phyloP scores from a whole-genome alignment of 139 green algal species.

The Volvox reticuliferus region DNA sequence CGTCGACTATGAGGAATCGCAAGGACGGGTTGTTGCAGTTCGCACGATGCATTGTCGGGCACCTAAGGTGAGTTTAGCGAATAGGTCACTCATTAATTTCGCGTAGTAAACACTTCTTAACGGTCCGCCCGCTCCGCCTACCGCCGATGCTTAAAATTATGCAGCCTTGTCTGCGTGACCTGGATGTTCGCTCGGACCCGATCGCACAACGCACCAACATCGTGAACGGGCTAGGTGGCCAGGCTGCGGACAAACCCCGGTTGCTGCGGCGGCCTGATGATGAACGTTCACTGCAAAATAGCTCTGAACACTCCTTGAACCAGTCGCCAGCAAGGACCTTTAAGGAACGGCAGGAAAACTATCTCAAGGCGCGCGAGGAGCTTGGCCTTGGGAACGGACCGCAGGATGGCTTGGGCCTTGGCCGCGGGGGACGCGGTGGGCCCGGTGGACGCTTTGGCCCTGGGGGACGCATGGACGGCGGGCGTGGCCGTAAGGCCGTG shows the following conservation, averaged over 20 bases:
- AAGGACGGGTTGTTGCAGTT: constrained; percentile 55
- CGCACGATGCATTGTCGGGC: constrained; percentile 29
- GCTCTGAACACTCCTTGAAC: constrained; percentile 13
- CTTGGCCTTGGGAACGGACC: constrained; percentile 2
- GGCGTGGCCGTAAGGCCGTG: constrained; percentile 53
- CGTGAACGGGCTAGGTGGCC: not conserved
- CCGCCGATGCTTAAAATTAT: not conserved
- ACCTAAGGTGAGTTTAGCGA: constrained; percentile 10
- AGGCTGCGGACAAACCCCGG: constrained; percentile 19
- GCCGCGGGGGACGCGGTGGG: constrained; percentile 1
- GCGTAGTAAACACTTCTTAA: too few relatives aligned
- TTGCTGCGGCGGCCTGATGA: constrained; percentile 33
- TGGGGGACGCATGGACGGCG: constrained; percentile 25
- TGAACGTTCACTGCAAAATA: not conserved
- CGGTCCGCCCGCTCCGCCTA: not conserved
- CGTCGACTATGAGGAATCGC: constrained; percentile 59
- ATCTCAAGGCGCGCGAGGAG: constrained; percentile 44
- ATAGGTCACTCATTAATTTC: too few relatives aligned
- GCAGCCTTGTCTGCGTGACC: not conserved
- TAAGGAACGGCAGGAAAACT: constrained; percentile 53
- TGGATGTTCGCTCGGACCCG: constrained; percentile 32
- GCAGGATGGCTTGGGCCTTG: not conserved
- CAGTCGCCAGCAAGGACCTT: constrained; percentile 9
- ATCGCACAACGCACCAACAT: not conserved
- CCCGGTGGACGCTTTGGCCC: constrained; percentile 1